Base-by-base conservation (phyloP, 2,329 filamentous ascomycete genomes). In the Decorospora gaudefroyi region DNA sequence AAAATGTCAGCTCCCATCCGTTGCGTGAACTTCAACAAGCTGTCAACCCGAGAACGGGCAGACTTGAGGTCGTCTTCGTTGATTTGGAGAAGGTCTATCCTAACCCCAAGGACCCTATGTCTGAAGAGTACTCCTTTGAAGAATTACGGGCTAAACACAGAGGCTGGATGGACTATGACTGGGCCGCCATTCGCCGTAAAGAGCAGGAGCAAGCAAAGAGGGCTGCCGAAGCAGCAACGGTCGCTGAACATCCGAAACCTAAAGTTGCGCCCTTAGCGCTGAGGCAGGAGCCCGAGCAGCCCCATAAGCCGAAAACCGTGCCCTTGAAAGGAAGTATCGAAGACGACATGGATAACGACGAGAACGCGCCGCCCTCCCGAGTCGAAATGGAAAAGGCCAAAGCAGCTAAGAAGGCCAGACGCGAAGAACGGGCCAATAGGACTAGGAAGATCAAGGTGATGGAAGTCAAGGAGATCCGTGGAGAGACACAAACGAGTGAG, bases 401-500 rank as follows among this genome's bases (percentile, higher is more conserved):
- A 37, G 51, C 64, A 31, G 68, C 72, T 16, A 77, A 72, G 58
- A 74, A 72, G 44, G 64, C 74, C n/a, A 66, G 74, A 25, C 70
- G 71, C 35, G 76, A 78, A 56, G 76, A 78, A 44, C 69, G 71
- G 11, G 74, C 73, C 5, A 78, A 78, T 38, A 63, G 75, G 7
- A 78, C 76, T 6, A 69, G 75, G 13, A 79, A 78, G 53, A 77
- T 91, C 73, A 92, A 95, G 71, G 74, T 87, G 32, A 86, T 88
- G 73, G 90, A 96, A 25, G 70, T 75, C 7, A 71, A 63, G 15
- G 68, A 71, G 64, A 77, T 91, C 42, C 91, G 91, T 60, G 79
- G 76, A 38, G 90, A 95, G 71, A 95, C 91, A 2, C 90, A 96
- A 70, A 96, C 92, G 38, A 89, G 89, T 95, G 76, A 75, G 86